Conservation (phyloP, 1,284 basidiomycete genomes). For the Ganoderma leucocontextum region DNA sequence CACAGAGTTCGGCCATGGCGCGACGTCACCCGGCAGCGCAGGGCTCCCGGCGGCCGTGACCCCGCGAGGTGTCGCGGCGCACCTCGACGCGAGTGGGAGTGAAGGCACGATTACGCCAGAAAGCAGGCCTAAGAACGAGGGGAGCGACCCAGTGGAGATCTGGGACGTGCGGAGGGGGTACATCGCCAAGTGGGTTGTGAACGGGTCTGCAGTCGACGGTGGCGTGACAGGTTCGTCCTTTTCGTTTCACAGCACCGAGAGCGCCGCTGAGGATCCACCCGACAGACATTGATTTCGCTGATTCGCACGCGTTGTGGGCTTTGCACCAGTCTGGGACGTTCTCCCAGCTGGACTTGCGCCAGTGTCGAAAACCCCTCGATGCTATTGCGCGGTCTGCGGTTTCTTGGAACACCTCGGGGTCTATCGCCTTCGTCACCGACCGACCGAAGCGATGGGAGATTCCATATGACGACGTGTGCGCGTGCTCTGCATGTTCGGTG, state of each 20-base stretch:
- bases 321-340: slow-evolving; percentile 83
- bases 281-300: slow-evolving; percentile 74
- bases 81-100: slow-evolving; percentile 13
- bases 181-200: slow-evolving; percentile 84
- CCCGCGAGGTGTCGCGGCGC: slow-evolving; percentile 27
- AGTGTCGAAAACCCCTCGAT: slow-evolving; percentile 71
- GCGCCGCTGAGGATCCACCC: neutral
- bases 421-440: slow-evolving; percentile 77
- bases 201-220: slow-evolving; percentile 68
- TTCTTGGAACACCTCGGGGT: slow-evolving; percentile 76
- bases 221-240: slow-evolving; percentile 68
- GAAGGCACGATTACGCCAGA: slow-evolving; percentile 24
- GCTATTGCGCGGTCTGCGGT: slow-evolving; percentile 71
- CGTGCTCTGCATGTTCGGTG: slow-evolving; percentile 9
- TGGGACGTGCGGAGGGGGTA: slow-evolving; percentile 89
- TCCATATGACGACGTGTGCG: slow-evolving; percentile 88
- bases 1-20: slow-evolving; percentile 30
- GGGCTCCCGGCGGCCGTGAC: slow-evolving; percentile 21
- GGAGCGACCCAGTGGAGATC: slow-evolving; percentile 76
- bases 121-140: slow-evolving; percentile 38
- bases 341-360: slow-evolving; percentile 79
- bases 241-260: neutral
- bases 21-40: slow-evolving; percentile 17
- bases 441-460: slow-evolving; percentile 67
- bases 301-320: slow-evolving; percentile 79